These are phyloP conservation scores for Phaeosphaeria sp. DNA, from an alignment of 2,329 filamentous ascomycete species.

Conservation along the genomic window DNA sequence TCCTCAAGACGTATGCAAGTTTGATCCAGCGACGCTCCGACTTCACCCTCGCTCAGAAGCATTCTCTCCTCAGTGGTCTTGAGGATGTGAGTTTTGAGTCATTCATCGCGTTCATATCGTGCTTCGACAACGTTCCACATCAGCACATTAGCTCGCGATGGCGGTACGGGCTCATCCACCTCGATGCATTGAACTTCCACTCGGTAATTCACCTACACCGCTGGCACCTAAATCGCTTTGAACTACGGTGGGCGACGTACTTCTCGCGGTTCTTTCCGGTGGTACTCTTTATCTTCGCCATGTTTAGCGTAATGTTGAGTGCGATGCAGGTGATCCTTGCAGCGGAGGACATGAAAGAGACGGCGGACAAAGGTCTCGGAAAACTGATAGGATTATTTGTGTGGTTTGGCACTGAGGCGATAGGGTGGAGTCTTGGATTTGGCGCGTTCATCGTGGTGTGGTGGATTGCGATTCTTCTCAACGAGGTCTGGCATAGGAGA, in stretches of 20 bases:
- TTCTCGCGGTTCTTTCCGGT: constrained; percentile 27
- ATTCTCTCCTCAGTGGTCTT: constrained; percentile 13
- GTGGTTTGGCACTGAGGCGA: constrained; percentile 23
- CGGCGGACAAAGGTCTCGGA: constrained; percentile 21
- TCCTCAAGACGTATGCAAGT: constrained; percentile 21
- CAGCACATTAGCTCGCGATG: constrained; percentile 15
- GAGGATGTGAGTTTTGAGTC: constrained; percentile 12
- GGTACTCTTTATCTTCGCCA: constrained; percentile 25
- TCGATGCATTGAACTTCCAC: constrained; percentile 29
- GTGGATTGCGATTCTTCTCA: constrained; percentile 22
- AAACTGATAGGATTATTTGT: constrained; percentile 18
- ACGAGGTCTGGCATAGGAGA: constrained; percentile 20
- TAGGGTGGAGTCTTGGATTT: constrained; percentile 26
- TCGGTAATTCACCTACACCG: constrained; percentile 17
- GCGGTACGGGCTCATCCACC: constrained; percentile 22
- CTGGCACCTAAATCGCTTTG: constrained; percentile 28
- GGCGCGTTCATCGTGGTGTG: constrained; percentile 22
- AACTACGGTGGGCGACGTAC: constrained; percentile 20
- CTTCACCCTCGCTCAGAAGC: constrained; percentile 19
- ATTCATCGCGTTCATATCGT: constrained; percentile 19
- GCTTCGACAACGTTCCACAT: constrained; percentile 18
- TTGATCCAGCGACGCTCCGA: constrained; percentile 27
- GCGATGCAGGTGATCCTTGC: constrained; percentile 31
- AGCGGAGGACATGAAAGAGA: constrained; percentile 17
- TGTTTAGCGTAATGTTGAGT: constrained; percentile 25